A percentile compares a stretch with the other conserved stretches of the same genome.
Evolutionary conservation across 1,284 basidiomycete species (phyloP).

Genomic region (Vanrija sp.): DNA sequence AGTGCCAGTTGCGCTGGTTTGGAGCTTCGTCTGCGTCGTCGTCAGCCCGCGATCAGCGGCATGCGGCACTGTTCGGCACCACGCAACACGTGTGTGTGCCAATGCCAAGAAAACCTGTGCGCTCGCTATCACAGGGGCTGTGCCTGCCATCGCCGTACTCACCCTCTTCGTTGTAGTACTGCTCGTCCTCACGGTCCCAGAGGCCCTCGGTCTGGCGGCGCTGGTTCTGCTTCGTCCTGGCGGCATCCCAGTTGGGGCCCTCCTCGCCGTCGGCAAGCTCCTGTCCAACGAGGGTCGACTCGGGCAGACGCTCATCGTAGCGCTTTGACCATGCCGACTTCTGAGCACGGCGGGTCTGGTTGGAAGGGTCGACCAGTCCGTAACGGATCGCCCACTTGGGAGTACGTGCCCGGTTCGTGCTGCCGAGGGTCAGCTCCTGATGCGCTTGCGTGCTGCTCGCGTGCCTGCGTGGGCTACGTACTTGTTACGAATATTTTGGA

Average conservation of each 20-base stretch:
- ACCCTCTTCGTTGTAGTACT: slow-evolving; percentile 40
- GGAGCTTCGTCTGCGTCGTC: slow-evolving; percentile 39
- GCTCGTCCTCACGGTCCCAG: slow-evolving; percentile 44
- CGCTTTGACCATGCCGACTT: slow-evolving; percentile 81
- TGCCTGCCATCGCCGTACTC: not conserved
- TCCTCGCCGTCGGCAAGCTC: slow-evolving; percentile 73
- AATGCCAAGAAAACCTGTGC: not conserved
- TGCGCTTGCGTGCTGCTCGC: not conserved
- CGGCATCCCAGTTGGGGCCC: slow-evolving; percentile 46
- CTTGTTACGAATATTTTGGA: slow-evolving; percentile 93
- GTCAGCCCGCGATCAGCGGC: not conserved
- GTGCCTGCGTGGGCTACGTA: slow-evolving; percentile 11
- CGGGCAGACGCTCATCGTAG: slow-evolving; percentile 75
- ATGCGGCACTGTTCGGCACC: too few relatives aligned
- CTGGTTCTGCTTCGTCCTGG: slow-evolving; percentile 19
- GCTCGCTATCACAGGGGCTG: not conserved
- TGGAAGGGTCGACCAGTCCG: slow-evolving; percentile 74
- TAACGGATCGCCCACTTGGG: slow-evolving; percentile 85
- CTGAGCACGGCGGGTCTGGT: slow-evolving; percentile 68
- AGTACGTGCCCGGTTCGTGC: slow-evolving; percentile 77
- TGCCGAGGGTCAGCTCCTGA: slow-evolving; percentile 3
- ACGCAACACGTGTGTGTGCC: not conserved
- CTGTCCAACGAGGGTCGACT: slow-evolving; percentile 66
- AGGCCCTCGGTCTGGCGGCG: slow-evolving; percentile 37
- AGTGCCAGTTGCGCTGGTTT: slow-evolving; percentile 49